Conservation (phyloP, 1,284 basidiomycete genomes). For the Clitocybe nebularis region DNA sequence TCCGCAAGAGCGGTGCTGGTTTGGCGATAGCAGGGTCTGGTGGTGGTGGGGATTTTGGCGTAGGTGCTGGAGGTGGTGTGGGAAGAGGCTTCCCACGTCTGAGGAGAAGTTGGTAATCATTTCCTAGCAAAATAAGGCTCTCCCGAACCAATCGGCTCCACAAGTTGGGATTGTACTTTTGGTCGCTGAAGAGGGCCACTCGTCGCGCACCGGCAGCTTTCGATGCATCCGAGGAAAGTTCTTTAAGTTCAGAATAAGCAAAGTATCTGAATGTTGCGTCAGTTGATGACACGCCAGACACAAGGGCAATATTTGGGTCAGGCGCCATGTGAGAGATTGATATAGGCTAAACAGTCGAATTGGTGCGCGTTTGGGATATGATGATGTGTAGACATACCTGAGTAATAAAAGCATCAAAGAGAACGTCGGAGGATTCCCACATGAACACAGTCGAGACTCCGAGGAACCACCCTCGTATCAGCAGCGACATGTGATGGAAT, state of each 20-base stretch:
- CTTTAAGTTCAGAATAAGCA: slow-evolving; percentile 52
- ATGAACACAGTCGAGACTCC: slow-evolving; percentile 44
- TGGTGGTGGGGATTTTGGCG: slow-evolving; percentile 20
- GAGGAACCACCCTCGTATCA: slow-evolving; percentile 46
- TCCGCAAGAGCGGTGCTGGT: slow-evolving; percentile 41
- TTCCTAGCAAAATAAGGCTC: slow-evolving; percentile 55
- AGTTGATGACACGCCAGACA: slow-evolving; percentile 55
- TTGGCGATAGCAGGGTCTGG: slow-evolving; percentile 15
- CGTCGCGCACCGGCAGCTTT: slow-evolving; percentile 39
- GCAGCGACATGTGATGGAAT: slow-evolving; percentile 38
- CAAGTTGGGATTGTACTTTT: slow-evolving; percentile 59
- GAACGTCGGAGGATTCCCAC: slow-evolving; percentile 59
- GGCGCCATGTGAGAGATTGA: slow-evolving; percentile 36
- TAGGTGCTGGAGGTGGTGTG: slow-evolving; percentile 22
- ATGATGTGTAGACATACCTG: slow-evolving; percentile 26
- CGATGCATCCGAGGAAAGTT: slow-evolving; percentile 39
- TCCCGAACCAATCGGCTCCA: slow-evolving; percentile 62
- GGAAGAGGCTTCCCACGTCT: slow-evolving; percentile 43
- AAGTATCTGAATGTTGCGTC: slow-evolving; percentile 49
- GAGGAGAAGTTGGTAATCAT: slow-evolving; percentile 60
- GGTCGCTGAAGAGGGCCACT: slow-evolving; percentile 62
- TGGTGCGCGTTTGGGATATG: slow-evolving; percentile 2
- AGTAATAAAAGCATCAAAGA: slow-evolving; percentile 53
- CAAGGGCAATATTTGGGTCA: slow-evolving; percentile 48
- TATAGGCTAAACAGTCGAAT: slow-evolving; percentile 34